Percentiles rank a stretch among this genome's conserved stretches.
phyloP scores from a whole-genome alignment of 106 monocot species.

The Hemerocallis citrina region DNA sequence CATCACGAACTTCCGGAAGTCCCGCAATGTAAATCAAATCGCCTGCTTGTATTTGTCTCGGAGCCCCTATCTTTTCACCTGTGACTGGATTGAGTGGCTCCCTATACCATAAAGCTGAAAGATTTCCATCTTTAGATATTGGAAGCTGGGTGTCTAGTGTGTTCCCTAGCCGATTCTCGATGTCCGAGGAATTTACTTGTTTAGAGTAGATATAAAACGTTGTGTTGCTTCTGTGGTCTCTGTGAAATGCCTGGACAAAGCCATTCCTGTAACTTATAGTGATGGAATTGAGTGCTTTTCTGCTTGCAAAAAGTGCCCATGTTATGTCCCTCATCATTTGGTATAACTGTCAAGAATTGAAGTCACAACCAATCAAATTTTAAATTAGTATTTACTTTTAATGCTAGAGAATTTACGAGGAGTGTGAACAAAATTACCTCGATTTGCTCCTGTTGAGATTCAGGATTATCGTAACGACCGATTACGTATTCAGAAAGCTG shows the following conservation, averaged over 20 bases:
- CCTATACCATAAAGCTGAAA: conserved; percentile 30
- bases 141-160: not conserved
- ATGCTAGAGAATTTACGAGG: not conserved
- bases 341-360: conserved; percentile 30
- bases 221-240: conserved; percentile 34
- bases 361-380: not conserved
- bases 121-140: conserved; percentile 14
- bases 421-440: conserved; percentile 24
- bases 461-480: conserved; percentile 19
- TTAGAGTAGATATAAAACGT: conserved; percentile 52
- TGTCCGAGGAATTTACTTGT: conserved; percentile 11
- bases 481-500: conserved; percentile 55
- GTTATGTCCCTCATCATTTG: conserved; percentile 48
- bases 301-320: conserved; percentile 58
- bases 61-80: conserved; percentile 21
- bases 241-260: conserved; percentile 54
- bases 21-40: conserved; percentile 39
- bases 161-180: conserved; percentile 1
- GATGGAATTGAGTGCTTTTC: conserved; percentile 40
- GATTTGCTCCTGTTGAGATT: conserved; percentile 12
- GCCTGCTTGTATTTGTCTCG: conserved; percentile 31
- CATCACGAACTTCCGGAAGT: conserved; percentile 36
- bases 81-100: conserved; percentile 38
- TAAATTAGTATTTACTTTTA: not conserved
- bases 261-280: conserved; percentile 46